A percentile compares a stretch with the other conserved stretches of the same genome.
Evolutionary conservation across 495 filamentous ascomycete genomes (phyloP).

Genomic region (Ramalina peruviana): DNA sequence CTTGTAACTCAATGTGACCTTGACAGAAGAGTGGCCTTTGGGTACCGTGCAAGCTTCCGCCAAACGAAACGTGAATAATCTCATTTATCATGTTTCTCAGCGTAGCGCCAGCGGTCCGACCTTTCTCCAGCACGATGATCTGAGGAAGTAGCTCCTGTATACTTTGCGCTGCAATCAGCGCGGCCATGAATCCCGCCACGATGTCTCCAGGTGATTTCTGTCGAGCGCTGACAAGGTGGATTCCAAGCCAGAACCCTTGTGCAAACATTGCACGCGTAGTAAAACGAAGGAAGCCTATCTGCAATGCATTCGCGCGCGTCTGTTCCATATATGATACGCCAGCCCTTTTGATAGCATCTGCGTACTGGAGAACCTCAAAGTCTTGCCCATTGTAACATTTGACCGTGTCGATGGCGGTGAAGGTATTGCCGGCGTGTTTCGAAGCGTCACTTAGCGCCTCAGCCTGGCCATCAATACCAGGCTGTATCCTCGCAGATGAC

Average conservation of each 20-base stretch:
- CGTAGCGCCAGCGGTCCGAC: constrained; percentile 53
- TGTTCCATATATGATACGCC: constrained; percentile 52
- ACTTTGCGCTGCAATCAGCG: constrained; percentile 59
- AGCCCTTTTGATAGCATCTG: constrained; percentile 40
- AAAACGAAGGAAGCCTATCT: constrained; percentile 59
- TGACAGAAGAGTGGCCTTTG: constrained; percentile 28
- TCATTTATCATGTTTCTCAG: constrained; percentile 35
- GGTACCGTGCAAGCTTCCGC: constrained; percentile 16
- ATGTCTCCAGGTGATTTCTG: constrained; percentile 51
- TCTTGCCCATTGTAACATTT: constrained; percentile 74
- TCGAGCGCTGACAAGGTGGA: constrained; percentile 42
- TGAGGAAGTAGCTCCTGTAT: constrained; percentile 61
- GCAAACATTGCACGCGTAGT: constrained; percentile 72
- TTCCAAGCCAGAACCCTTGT: constrained; percentile 84
- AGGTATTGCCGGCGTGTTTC: constrained; percentile 53
- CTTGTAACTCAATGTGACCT: constrained; percentile 55
- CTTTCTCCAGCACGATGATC: constrained; percentile 63
- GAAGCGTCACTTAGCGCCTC: constrained; percentile 53
- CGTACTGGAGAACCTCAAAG: constrained; percentile 54
- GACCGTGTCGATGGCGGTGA: constrained; percentile 67
- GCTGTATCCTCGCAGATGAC: constrained; percentile 45
- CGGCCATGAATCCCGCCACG: constrained; percentile 74
- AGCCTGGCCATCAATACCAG: constrained; percentile 56
- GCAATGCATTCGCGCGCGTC: constrained; percentile 49
- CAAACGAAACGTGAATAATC: constrained; percentile 18